phyloP scores from a whole-genome alignment of 768 basidiomycete species.

The Imleria badia region DNA sequence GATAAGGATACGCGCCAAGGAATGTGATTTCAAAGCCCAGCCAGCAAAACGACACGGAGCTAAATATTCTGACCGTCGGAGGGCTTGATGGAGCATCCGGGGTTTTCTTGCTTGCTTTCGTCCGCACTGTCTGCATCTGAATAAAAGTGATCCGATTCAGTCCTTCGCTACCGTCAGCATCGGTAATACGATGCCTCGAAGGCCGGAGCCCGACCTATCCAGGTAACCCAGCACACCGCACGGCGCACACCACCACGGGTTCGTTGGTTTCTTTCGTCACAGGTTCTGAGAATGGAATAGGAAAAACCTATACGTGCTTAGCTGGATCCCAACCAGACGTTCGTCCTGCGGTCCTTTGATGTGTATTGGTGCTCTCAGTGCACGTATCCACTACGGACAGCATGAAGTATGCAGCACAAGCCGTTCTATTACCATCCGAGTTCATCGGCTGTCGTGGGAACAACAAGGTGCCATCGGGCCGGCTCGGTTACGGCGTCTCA shows the following conservation, averaged over 20 bases:
- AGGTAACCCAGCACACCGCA: too few species aligned
- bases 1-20: not conserved
- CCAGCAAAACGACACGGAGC: not conserved
- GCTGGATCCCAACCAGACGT: not conserved
- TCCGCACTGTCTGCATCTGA: conserved; percentile 11
- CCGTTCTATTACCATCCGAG: not conserved
- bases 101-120: not conserved
- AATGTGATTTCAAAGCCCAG: not conserved
- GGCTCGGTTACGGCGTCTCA: too few species aligned
- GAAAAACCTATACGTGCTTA: not conserved
- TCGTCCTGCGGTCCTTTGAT: not conserved
- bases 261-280: too few species aligned
- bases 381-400: not conserved
- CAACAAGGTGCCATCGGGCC: too few species aligned
- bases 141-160: not conserved
- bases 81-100: conserved; percentile 12
- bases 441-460: too few species aligned
- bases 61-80: not conserved
- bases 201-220: too few species aligned
- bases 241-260: not conserved
- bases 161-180: not conserved
- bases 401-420: not conserved
- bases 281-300: not conserved
- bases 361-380: not conserved
- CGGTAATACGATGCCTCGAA: not conserved